A percentile compares a stretch with the other conserved stretches of the same genome.
phyloP scores from a whole-genome alignment of 495 filamentous ascomycete genomes.

The Hyphodiscus hymeniophilus region DNA sequence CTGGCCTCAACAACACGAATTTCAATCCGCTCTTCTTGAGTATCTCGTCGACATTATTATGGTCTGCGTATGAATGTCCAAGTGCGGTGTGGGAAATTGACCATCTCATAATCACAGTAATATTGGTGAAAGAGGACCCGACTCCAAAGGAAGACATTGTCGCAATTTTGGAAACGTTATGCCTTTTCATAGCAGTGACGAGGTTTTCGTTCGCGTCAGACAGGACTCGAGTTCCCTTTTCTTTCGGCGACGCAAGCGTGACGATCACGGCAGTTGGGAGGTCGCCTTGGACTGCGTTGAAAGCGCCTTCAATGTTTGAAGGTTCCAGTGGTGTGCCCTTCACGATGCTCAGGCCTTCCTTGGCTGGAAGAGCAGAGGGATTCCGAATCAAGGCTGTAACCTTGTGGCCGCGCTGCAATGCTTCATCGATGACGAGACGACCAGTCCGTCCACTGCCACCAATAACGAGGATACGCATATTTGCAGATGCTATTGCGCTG shows the following conservation, averaged over 20 bases:
- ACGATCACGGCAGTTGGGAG: conserved; percentile 28
- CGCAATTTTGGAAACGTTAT: conserved; percentile 28
- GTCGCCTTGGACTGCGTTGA: conserved; percentile 21
- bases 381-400: conserved; percentile 36
- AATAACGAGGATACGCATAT: conserved; percentile 36
- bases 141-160: conserved; percentile 33
- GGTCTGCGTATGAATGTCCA: conserved; percentile 27
- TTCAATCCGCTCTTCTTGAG: conserved; percentile 21
- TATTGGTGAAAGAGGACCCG: conserved; percentile 25
- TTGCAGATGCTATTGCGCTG: conserved; percentile 11
- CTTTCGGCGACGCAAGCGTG: conserved; percentile 23
- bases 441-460: conserved; percentile 38
- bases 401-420: conserved; percentile 30
- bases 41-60: conserved; percentile 27
- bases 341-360: conserved; percentile 25
- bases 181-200: conserved; percentile 29
- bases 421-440: conserved; percentile 31
- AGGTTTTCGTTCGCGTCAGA: conserved; percentile 26
- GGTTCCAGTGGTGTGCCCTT: conserved; percentile 31
- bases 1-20: conserved; percentile 30
- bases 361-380: conserved; percentile 22
- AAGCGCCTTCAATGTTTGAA: conserved; percentile 29
- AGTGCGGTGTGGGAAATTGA: conserved; percentile 28
- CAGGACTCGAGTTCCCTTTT: conserved; percentile 16
- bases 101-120: conserved; percentile 27